Base-by-base conservation (phyloP, 2,329 filamentous ascomycete genomes). In the Cytospora piceicola region DNA sequence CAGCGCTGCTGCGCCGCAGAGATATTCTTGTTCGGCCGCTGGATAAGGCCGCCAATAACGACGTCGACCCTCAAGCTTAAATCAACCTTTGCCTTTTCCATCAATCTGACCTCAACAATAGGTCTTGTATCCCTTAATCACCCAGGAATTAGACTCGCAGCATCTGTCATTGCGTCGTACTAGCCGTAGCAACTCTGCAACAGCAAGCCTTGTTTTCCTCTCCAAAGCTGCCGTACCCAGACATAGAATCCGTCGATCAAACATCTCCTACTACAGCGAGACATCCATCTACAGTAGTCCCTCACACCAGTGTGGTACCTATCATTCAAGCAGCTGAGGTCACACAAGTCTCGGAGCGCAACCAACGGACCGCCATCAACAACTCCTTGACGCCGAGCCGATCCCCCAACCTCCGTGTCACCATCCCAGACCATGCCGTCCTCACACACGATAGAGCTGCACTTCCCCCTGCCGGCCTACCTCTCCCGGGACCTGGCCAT, bases 381-480 rank as follows among this genome's bases (percentile, higher is more conserved):
- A 51, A 32, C 39, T 58, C 51, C 34, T 12, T 9, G 5, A 32
- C 32, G 22, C 17, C 36, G 20, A 30, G 27, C 20, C 12, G 53
- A 42, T 15, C 51, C 5, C 5, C 34, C 42, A 36, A 11, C 32
- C 24, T 22, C 32, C 39, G 24, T 46, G 53, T 46, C 4, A 30
- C 51, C 54, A 22, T 58, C n/a, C 11, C 39, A 12, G 69, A 70
- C 49, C 49, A 79, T 78, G 74, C 71, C 73, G n/a, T 68, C 66
- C 65, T 67, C 69, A 20, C 72, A 78, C 65, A 68, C 72, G 29
- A 73, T 82, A 67, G 75, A 73, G 63, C 77, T 81, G 46, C 73
- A 77, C 58, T 73, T 79, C 60, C 78, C 81, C 15, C 73, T 83
- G n/a, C 81, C 81, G 22, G 70, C 75, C 36, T 71, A 70, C 51